Base-by-base conservation (phyloP, 768 basidiomycete species). In the Mycena leptocephala region DNA sequence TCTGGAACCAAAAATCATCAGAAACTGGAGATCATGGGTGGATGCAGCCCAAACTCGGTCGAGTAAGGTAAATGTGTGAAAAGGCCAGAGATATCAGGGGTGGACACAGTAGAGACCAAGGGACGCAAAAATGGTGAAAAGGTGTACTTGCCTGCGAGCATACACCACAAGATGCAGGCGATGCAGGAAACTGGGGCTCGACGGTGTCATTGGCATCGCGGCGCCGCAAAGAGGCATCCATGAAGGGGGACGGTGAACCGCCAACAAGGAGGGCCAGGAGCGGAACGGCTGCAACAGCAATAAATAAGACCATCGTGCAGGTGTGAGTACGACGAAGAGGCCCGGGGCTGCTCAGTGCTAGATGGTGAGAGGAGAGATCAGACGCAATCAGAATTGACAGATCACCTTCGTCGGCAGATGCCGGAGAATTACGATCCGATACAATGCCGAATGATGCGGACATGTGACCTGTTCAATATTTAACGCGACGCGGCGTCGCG, bases 1-100 rank as follows among this genome's bases (percentile, higher is more conserved):
- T 84, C 89, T 89, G 76, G 2, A 55, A 59, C 30, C 11, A 32
- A 62, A 76, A 55, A 22, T n/a, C n/a, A 51, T 53, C 22, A 75
- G 61, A 56, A 55, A 35, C 30, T 7, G 37, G 26, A 55, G 30
- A 20, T 2, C 14, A 51, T 32, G 51, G n/a, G n/a, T n/a, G n/a
- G n/a, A n/a, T n/a, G n/a, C n/a, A n/a, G n/a, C n/a, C n/a, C n/a
- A n/a, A n/a, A n/a, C n/a, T n/a, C 28, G 26, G 11, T 46, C 43
- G 22, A 46, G 43, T 2, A 14, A 46, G 8, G 3, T 16, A 18
- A 2, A 3, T 9, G 43, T 6, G 43, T 6, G 6, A 13, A 37
- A 37, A 37, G 18, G 14, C n/a, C n/a, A n/a, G 8, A 26, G 51
- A 20, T 24, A 7, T 37, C 28, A 53, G 41, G 61, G 26, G 59